A percentile compares a stretch with the other conserved stretches of the same genome.
These are phyloP conservation scores for Austroboletus olivaceoglutinosus DNA, from an alignment of 1,284 basidiomycete species.

Conservation along the genomic window DNA sequence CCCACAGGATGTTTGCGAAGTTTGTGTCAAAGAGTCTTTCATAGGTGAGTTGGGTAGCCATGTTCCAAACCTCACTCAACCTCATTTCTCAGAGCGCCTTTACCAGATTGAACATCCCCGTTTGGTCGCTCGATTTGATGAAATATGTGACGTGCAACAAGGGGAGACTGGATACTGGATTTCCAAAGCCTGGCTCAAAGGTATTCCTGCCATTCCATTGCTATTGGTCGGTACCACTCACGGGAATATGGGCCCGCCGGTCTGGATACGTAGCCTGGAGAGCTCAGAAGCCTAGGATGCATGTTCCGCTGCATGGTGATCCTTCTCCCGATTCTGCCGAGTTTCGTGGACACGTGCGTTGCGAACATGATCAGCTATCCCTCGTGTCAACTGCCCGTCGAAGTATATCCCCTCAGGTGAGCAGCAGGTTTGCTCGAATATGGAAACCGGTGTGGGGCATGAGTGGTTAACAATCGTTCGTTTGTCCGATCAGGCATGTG, in stretches of 20 bases:
- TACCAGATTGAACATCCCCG: constrained; percentile 67
- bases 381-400: constrained; percentile 53
- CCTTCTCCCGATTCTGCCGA: constrained; percentile 60
- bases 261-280: constrained; percentile 59
- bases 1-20: constrained; percentile 55
- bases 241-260: constrained; percentile 5
- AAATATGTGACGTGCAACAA: constrained; percentile 43
- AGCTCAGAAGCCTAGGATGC: constrained; percentile 70
- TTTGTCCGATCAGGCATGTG: constrained; percentile 46
- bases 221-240: constrained; percentile 13
- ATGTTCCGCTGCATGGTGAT: constrained; percentile 51
- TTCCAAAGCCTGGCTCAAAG: constrained; percentile 75
- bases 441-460: constrained; percentile 12
- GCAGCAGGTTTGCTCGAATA: constrained; percentile 14
- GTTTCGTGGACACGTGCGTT: constrained; percentile 58
- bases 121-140: constrained; percentile 55
- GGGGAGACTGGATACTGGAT: constrained; percentile 63
- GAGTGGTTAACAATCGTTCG: constrained; percentile 16
- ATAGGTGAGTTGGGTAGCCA: constrained; percentile 42
- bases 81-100: constrained; percentile 50
- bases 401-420: constrained; percentile 59
- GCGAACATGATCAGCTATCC: constrained; percentile 63
- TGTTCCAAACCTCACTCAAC: constrained; percentile 1
- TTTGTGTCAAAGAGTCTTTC: constrained; percentile 60
- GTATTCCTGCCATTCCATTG: constrained; percentile 36